Percentiles rank a stretch among this genome's conserved stretches.
Conservation (phyloP, 179 eudicot species). For the Nepenthes alata region DNA sequence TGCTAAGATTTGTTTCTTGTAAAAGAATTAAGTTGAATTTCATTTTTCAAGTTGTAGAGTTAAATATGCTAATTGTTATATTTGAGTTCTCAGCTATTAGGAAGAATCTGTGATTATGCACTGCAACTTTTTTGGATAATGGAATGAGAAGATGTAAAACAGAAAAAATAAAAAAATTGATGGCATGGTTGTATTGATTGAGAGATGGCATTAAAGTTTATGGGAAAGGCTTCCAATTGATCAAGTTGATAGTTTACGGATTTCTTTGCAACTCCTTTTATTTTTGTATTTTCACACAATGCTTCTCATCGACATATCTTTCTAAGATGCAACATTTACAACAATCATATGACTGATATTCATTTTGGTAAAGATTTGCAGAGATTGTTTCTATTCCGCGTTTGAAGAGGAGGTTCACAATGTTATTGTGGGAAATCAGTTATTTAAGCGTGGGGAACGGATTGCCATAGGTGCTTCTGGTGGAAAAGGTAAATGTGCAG, state of each 20-base stretch:
- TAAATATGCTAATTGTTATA: no score
- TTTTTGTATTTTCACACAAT: no score
- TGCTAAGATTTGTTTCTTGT: no score
- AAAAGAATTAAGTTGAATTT: not conserved
- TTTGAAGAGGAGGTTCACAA: conserved; percentile 84
- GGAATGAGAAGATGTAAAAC: not conserved
- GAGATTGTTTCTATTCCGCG: conserved; percentile 75
- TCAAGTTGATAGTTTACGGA: no score
- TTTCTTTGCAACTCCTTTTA: no score
- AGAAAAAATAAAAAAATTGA: no score
- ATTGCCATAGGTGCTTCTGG: conserved; percentile 95
- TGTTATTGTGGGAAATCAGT: conserved; percentile 62
- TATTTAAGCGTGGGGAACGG: conserved; percentile 81
- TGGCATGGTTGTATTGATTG: no score
- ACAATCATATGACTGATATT: not conserved
- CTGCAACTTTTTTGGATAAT: not conserved
- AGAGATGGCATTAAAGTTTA: no score
- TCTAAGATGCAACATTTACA: not conserved
- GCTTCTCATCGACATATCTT: no score
- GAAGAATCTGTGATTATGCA: not conserved
- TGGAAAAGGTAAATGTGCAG: conserved; percentile 52
- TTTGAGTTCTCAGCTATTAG: no score
- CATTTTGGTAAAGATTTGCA: conserved; percentile 54
- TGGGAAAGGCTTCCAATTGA: no score
- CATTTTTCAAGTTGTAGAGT: no score